These are phyloP conservation scores for Globisporangium spinosum DNA, from an alignment of 352 stramenopile species.

Conservation along the genomic window DNA sequence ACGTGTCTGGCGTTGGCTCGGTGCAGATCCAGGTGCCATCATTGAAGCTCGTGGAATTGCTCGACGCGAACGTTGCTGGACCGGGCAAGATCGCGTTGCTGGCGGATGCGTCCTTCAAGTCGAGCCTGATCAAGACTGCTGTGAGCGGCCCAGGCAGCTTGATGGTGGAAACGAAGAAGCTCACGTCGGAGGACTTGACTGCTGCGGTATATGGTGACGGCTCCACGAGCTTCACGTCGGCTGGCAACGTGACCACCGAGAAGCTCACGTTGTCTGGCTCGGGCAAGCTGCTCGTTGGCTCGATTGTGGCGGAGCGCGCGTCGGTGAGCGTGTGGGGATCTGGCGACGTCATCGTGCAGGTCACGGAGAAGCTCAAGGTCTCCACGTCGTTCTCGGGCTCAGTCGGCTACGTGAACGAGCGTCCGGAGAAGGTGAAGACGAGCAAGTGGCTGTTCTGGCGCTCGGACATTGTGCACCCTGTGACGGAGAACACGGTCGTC, in stretches of 20 bases:
- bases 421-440: constrained; percentile 30
- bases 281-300: constrained; percentile 35
- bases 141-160: constrained; percentile 30
- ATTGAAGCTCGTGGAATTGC: constrained; percentile 19
- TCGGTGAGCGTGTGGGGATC: constrained; percentile 39
- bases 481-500: background rate
- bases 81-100: constrained; percentile 30
- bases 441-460: constrained; percentile 13
- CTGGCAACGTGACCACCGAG: constrained; percentile 37
- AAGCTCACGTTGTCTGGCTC: constrained; percentile 46
- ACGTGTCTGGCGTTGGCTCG: constrained; percentile 32
- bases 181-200: constrained; percentile 32
- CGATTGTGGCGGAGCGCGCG: constrained; percentile 37
- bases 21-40: constrained; percentile 31
- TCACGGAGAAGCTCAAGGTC: constrained; percentile 30
- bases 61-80: constrained; percentile 43
- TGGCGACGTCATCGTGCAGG: constrained; percentile 39
- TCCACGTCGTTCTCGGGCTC: constrained; percentile 30
- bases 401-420: constrained; percentile 31
- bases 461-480: constrained; percentile 11
- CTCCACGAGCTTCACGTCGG: constrained; percentile 37
- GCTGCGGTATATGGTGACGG: constrained; percentile 49
- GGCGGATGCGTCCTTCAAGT: constrained; percentile 27
- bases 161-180: constrained; percentile 33
- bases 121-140: constrained; percentile 22